Evolutionary conservation across 305 asterid genomes (phyloP).

Genomic region (Plantago rigida): DNA sequence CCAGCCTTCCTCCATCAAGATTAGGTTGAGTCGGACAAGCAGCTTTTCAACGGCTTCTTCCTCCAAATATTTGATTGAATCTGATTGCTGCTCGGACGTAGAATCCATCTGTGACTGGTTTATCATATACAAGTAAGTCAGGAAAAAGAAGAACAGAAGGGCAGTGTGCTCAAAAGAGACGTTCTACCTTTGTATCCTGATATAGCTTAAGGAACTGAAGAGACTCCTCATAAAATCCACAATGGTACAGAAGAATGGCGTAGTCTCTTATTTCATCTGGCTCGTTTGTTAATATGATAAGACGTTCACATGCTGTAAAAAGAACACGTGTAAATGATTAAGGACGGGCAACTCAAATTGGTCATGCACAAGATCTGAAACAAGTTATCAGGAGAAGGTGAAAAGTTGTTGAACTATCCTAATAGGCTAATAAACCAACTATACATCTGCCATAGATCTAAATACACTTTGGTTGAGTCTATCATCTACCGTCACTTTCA

Average conservation of each 20-base stretch:
- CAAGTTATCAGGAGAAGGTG: background rate
- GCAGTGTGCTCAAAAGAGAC: background rate
- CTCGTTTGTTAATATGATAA: constrained; percentile 52
- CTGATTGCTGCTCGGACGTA: constrained; percentile 30
- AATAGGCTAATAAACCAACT: background rate
- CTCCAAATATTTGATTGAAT: constrained; percentile 33
- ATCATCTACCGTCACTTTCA: too few relatives aligned
- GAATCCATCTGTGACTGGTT: constrained; percentile 21
- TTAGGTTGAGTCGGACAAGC: constrained; percentile 47
- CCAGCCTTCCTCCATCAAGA: constrained; percentile 74
- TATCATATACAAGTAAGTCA: constrained; percentile 11
- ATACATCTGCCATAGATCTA: background rate
- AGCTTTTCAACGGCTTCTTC: constrained; percentile 56
- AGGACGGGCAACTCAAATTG: background rate
- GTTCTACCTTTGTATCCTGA: constrained; percentile 45
- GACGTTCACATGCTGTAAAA: constrained; percentile 71
- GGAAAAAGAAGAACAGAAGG: background rate
- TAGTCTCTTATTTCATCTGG: constrained; percentile 64
- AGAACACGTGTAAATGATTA: constrained; percentile 9
- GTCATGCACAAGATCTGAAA: constrained; percentile 4
- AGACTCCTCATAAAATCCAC: constrained; percentile 66
- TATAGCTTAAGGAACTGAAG: constrained; percentile 47
- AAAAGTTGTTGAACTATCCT: background rate
- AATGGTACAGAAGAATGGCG: constrained; percentile 61
- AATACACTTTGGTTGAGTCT: background rate